Percentiles rank a stretch among this genome's conserved stretches.
These are phyloP conservation scores for Kuraishia piskuri DNA, from an alignment of 805 yeast species.

Conservation along the genomic window DNA sequence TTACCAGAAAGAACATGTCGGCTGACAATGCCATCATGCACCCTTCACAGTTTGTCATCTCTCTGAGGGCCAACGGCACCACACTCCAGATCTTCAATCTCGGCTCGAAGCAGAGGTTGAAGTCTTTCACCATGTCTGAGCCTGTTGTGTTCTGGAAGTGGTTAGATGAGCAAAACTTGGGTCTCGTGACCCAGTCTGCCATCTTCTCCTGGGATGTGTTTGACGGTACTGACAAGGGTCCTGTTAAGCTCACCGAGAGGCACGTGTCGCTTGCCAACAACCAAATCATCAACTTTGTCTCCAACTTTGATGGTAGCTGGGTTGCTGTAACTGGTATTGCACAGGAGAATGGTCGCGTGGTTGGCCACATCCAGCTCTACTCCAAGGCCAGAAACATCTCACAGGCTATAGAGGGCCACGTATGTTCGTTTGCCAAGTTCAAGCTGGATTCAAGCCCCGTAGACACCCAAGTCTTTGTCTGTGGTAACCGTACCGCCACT, in stretches of 20 bases:
- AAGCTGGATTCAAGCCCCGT: constrained; percentile 64
- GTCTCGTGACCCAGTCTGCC: constrained; percentile 73
- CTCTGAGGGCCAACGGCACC: constrained; percentile 93
- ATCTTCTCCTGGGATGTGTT: constrained; percentile 78
- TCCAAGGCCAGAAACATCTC: constrained; percentile 86
- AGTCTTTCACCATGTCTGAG: constrained; percentile 76
- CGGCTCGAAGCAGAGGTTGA: constrained; percentile 78
- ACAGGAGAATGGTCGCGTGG: constrained; percentile 88
- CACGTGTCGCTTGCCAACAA: constrained; percentile 70
- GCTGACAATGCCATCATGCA: constrained; percentile 98
- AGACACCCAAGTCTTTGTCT: constrained; percentile 83
- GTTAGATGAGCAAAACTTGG: constrained; percentile 66
- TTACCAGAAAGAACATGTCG: constrained; percentile 86
- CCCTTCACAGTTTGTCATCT: constrained; percentile 81
- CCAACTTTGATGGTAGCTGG: constrained; percentile 81
- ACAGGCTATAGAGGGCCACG: constrained; percentile 97
- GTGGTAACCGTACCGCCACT: constrained; percentile 80
- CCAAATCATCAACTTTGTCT: constrained; percentile 86
- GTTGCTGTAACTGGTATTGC: constrained; percentile 92
- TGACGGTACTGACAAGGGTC: constrained; percentile 77
- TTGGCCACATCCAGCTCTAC: constrained; percentile 91
- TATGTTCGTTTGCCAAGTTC: constrained; percentile 77
- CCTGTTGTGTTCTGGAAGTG: constrained; percentile 96
- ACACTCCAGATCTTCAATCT: constrained; percentile 91
- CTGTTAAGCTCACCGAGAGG: constrained; percentile 71